Percentiles rank a stretch among this genome's conserved stretches.
phyloP scores from a whole-genome alignment of 1,139 yeast species.

The Tardiomyces digboiensis region DNA sequence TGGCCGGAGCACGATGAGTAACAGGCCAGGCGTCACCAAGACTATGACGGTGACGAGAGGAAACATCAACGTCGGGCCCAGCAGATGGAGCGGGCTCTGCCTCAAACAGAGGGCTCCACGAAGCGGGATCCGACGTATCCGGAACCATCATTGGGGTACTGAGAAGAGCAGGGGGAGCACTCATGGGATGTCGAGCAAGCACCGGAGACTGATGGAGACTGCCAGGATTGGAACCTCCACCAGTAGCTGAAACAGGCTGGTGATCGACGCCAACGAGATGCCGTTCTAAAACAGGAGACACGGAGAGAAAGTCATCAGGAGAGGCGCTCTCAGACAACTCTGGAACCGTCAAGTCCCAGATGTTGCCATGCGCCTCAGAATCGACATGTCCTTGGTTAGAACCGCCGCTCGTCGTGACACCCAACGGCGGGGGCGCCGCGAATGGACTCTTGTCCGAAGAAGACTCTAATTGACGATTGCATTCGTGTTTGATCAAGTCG shows the following conservation, averaged over 20 bases:
- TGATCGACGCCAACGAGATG: not conserved
- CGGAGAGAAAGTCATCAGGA: not conserved
- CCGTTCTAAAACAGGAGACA: not conserved
- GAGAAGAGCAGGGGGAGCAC: not conserved
- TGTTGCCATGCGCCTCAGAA: not conserved
- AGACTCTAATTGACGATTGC: not conserved
- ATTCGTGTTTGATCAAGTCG: not conserved
- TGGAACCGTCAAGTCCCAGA: not conserved
- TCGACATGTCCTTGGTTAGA: not conserved
- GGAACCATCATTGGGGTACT: not conserved
- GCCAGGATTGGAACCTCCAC: too few species aligned
- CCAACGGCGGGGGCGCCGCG: not conserved
- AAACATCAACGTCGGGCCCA: not conserved
- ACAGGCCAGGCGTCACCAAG: not conserved
- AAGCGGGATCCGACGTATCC: not conserved
- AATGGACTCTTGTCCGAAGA: not conserved
- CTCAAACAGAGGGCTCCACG: not conserved
- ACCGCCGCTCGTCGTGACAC: not conserved
- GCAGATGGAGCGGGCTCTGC: not conserved
- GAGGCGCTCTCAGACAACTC: constrained; percentile 1
- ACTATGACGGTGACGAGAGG: too few species aligned
- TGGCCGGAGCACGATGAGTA: not conserved
- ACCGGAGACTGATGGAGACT: too few species aligned
- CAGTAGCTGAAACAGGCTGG: not conserved
- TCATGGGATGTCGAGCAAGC: not conserved